These are phyloP conservation scores for Aspergillus proliferans DNA, from an alignment of 2,329 filamentous ascomycete species.

Conservation along the genomic window DNA sequence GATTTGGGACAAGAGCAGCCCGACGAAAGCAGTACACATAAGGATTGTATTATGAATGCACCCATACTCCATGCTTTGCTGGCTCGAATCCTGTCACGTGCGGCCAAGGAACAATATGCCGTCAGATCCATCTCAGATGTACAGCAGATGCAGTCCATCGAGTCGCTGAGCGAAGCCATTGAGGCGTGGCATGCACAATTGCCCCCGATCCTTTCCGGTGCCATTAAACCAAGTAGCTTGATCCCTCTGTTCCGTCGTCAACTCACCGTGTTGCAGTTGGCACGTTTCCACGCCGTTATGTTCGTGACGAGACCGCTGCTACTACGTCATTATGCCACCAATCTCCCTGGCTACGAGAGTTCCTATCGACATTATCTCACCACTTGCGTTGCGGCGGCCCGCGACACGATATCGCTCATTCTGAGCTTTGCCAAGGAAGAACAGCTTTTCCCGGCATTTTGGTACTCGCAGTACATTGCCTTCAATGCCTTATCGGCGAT, in stretches of 20 bases:
- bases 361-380: constrained; percentile 8
- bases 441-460: constrained; percentile 17
- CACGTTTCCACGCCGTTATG: constrained; percentile 15
- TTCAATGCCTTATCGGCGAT: constrained; percentile 19
- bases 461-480: constrained; percentile 20
- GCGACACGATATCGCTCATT: constrained; percentile 14
- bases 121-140: constrained; percentile 7
- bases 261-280: constrained; percentile 15
- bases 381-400: constrained; percentile 11
- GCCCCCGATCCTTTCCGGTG: constrained; percentile 12
- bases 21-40: neutral
- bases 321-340: constrained; percentile 13
- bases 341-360: constrained; percentile 12
- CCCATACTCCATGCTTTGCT: constrained; percentile 15
- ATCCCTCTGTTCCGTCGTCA: constrained; percentile 16
- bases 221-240: constrained; percentile 15
- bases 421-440: constrained; percentile 15
- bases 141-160: constrained; percentile 8
- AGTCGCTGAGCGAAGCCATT: constrained; percentile 6
- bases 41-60: constrained; percentile 20
- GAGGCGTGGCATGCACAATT: constrained; percentile 11
- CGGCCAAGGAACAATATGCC: constrained; percentile 16
- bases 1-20: neutral
- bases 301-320: constrained; percentile 15
- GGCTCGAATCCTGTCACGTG: constrained; percentile 13